Percentiles rank a stretch among this genome's conserved stretches.
Conservation (phyloP, 352 stramenopile genomes). For the Globisporangium megalacanthum region DNA sequence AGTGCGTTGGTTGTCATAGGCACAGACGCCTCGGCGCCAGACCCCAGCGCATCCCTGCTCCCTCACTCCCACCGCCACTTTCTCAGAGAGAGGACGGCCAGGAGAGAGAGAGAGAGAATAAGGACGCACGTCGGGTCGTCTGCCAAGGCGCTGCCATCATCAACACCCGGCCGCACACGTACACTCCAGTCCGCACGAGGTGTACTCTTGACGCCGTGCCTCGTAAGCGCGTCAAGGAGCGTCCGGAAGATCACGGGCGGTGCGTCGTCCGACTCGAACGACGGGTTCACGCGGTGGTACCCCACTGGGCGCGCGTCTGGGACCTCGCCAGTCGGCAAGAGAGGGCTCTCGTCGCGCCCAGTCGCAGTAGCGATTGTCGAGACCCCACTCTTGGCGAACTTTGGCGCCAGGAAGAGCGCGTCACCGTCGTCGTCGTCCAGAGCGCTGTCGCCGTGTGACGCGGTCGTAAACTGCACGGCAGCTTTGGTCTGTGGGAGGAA, state of each 20-base stretch:
- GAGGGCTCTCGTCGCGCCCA: not conserved
- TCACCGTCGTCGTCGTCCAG: constrained; percentile 36
- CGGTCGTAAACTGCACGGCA: constrained; percentile 14
- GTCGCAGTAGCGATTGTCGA: not conserved
- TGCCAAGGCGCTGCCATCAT: constrained; percentile 13
- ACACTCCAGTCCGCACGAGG: constrained; percentile 57
- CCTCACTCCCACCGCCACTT: not conserved
- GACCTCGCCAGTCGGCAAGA: constrained; percentile 39
- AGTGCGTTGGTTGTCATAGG: constrained; percentile 13
- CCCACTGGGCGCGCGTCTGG: constrained; percentile 37
- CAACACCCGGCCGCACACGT: constrained; percentile 18
- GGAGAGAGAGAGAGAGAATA: not conserved
- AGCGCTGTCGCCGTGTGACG: not conserved
- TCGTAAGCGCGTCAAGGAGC: constrained; percentile 40
- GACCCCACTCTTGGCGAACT: not conserved
- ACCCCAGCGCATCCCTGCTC: not conserved
- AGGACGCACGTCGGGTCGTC: not conserved
- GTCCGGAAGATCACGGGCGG: constrained; percentile 37
- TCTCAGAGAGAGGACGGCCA: constrained; percentile 1
- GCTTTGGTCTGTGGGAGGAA: constrained; percentile 23
- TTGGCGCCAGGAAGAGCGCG: not conserved
- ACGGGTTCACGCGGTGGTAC: constrained; percentile 66
- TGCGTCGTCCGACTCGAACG: constrained; percentile 61
- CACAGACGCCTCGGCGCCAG: not conserved
- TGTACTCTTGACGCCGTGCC: constrained; percentile 45